Evolutionary conservation across 768 basidiomycete genomes (phyloP).

Genomic region (Lactarius vividus): DNA sequence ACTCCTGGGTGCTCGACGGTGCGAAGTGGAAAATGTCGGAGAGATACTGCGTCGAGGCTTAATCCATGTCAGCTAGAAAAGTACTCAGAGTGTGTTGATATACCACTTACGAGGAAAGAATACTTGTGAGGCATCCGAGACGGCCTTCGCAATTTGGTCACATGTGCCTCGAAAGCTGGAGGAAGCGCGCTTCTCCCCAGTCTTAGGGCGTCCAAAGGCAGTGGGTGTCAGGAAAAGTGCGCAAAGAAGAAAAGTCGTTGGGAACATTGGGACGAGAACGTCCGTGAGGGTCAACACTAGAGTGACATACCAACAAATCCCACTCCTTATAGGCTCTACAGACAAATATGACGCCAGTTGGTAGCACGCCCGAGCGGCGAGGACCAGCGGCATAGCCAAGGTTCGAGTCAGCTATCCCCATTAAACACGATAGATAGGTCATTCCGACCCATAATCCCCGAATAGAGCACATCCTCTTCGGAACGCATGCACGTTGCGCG

Average conservation of each 20-base stretch:
- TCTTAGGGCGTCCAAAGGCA: not conserved
- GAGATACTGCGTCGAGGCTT: slow-evolving; percentile 14
- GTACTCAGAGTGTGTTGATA: not conserved
- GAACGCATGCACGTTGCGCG: no score
- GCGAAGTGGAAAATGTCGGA: slow-evolving; percentile 24
- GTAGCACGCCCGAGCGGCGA: no score
- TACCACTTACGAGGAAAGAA: slow-evolving; percentile 1
- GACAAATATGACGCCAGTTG: no score
- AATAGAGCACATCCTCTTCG: no score
- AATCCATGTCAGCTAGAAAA: not conserved
- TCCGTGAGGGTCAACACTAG: not conserved
- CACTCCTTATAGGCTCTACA: not conserved
- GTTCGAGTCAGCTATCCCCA: no score
- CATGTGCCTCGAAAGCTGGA: not conserved
- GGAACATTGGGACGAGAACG: not conserved
- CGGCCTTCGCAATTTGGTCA: not conserved
- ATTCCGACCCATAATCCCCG: no score
- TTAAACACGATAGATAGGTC: no score
- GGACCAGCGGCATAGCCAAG: no score
- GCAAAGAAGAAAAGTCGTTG: not conserved
- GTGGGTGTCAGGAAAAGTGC: not conserved
- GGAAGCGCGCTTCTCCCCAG: not conserved
- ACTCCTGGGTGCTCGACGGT: slow-evolving; percentile 12
- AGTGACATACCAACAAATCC: not conserved
- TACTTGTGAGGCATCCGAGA: not conserved